Percentiles rank a stretch among this genome's conserved stretches.
Evolutionary conservation across 768 basidiomycete species (phyloP).

Genomic region (Leccinum rimulosum): DNA sequence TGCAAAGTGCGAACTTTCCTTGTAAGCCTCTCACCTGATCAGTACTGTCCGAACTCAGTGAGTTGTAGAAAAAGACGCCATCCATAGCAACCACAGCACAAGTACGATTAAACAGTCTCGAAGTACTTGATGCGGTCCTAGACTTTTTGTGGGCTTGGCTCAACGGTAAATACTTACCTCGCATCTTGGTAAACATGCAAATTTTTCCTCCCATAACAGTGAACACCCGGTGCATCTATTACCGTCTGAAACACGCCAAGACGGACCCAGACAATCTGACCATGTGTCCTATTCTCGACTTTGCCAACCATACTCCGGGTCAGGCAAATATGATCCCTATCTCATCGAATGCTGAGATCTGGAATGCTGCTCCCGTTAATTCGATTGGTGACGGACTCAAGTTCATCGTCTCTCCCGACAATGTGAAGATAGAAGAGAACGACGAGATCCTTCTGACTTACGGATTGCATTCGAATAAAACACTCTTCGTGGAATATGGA

Average conservation of each 20-base stretch:
- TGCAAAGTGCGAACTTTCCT: constrained; percentile 44
- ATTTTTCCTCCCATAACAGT: constrained; percentile 43
- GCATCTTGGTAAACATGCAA: constrained; percentile 4
- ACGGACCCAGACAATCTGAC: constrained; percentile 76
- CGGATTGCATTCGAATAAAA: constrained; percentile 74
- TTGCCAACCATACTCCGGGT: constrained; percentile 72
- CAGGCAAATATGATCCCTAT: constrained; percentile 45
- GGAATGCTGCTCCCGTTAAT: constrained; percentile 36
- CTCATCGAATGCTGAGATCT: constrained; percentile 34
- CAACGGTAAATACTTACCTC: constrained; percentile 53
- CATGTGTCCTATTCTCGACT: constrained; percentile 86
- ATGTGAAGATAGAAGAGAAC: constrained; percentile 40
- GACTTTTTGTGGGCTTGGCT: constrained; percentile 91
- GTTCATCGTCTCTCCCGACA: constrained; percentile 47
- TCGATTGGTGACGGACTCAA: constrained; percentile 46
- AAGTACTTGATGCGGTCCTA: constrained; percentile 11
- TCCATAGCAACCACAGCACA: not conserved
- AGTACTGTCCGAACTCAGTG: not conserved
- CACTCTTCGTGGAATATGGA: constrained; percentile 87
- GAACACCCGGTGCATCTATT: constrained; percentile 89
- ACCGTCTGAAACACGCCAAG: constrained; percentile 48
- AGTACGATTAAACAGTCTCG: not conserved
- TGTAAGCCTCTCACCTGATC: constrained; percentile 38
- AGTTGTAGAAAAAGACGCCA: constrained; percentile 8
- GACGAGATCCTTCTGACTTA: constrained; percentile 79